phyloP scores from a whole-genome alignment of 306 rosid genomes.

The Inga leiocalycina region DNA sequence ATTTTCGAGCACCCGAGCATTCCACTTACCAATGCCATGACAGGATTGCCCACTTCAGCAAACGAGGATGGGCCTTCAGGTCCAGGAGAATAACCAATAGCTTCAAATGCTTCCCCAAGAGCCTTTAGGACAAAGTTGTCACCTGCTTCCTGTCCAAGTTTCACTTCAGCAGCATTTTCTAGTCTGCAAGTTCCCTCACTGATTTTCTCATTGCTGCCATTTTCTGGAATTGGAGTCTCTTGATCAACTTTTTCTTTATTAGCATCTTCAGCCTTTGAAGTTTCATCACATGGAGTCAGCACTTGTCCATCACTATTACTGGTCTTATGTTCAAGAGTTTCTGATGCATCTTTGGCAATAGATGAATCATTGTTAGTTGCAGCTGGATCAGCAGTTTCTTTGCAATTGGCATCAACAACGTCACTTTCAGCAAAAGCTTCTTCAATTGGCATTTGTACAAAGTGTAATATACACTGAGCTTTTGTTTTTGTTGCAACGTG shows the following conservation, averaged over 20 bases:
- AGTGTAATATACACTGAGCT: slow-evolving; percentile 83
- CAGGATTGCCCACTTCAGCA: slow-evolving; percentile 79
- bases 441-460: slow-evolving; percentile 86
- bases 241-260: slow-evolving; percentile 39
- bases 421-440: slow-evolving; percentile 63
- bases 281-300: slow-evolving; percentile 41
- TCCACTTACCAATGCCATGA: slow-evolving; percentile 76
- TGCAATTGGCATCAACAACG: slow-evolving; percentile 45
- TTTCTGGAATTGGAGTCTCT: slow-evolving; percentile 49
- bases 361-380: slow-evolving; percentile 50
- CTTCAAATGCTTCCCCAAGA: slow-evolving; percentile 72
- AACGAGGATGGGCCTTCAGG: slow-evolving; percentile 59
- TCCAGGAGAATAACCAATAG: slow-evolving; percentile 57
- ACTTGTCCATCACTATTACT: slow-evolving; percentile 45
- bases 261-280: slow-evolving; percentile 47
- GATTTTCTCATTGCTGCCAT: slow-evolving; percentile 41
- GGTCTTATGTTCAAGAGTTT: slow-evolving; percentile 41
- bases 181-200: slow-evolving; percentile 37
- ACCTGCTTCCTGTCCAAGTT: slow-evolving; percentile 43
- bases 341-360: slow-evolving; percentile 48
- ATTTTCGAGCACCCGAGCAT: slow-evolving; percentile 11
- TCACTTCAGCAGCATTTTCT: slow-evolving; percentile 43
- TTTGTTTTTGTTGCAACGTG: slow-evolving; percentile 87
- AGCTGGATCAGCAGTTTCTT: slow-evolving; percentile 53
- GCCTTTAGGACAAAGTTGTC: slow-evolving; percentile 57